phyloP scores from a whole-genome alignment of 2,329 filamentous ascomycete genomes.

The Claviceps quebecensis region DNA sequence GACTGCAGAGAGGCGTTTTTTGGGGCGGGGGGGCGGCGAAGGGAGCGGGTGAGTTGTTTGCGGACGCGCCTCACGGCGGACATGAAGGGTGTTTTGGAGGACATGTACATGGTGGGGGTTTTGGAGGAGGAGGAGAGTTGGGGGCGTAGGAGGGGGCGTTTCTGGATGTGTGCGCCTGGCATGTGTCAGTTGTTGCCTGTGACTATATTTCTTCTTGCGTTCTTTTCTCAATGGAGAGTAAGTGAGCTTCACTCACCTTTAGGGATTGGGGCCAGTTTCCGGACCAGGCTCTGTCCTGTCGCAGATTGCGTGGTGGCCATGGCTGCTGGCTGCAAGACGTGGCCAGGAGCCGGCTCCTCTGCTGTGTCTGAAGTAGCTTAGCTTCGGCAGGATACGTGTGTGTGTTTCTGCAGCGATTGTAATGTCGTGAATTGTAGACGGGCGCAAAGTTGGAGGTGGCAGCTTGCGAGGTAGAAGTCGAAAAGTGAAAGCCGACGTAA shows the following conservation, averaged over 20 bases:
- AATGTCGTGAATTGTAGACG: no score
- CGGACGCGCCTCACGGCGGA: constrained; percentile 51
- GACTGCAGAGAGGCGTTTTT: constrained; percentile 31
- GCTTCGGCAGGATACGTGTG: not conserved
- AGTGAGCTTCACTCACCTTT: constrained; percentile 1
- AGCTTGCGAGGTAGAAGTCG: no score
- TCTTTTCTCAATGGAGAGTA: not conserved
- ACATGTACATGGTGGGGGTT: constrained; percentile 47
- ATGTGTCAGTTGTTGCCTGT: not conserved
- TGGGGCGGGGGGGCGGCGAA: constrained; percentile 30
- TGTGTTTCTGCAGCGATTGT: not conserved
- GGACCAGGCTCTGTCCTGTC: not conserved
- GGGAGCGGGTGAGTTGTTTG: constrained; percentile 43
- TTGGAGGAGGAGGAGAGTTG: constrained; percentile 29
- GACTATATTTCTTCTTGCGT: not conserved
- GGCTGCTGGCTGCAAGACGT: not conserved
- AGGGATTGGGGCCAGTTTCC: constrained; percentile 1
- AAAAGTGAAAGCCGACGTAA: no score
- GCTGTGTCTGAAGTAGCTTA: not conserved
- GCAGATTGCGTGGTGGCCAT: not conserved
- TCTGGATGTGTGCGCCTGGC: constrained; percentile 33
- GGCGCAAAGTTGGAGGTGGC: no score
- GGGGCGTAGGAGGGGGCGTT: constrained; percentile 30
- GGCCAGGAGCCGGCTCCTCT: not conserved
- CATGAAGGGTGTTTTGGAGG: constrained; percentile 51